Base-by-base conservation (phyloP, 2,329 filamentous ascomycete species). In the Talaromyces amestolkiae region DNA sequence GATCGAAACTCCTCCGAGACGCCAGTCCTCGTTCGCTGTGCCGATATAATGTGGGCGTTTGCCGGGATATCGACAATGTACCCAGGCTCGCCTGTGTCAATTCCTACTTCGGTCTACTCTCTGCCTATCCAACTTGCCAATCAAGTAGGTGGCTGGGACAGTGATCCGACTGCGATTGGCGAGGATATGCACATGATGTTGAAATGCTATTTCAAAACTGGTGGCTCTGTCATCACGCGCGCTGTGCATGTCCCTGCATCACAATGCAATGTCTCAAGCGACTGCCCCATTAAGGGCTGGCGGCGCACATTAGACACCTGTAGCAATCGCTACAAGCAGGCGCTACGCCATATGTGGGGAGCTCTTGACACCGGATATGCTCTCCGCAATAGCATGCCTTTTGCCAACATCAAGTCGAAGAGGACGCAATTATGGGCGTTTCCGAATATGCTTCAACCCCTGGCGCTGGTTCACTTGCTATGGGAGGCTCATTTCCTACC, bases 181-280 rank as follows among this genome's bases (percentile, higher is more conserved):
- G 89, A 92, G 76, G 89, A 91, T 72, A 77, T 91, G 71, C 89
- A 92, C 79, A 91, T 91, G 89, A 89, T 89, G 73, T 82, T 91
- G 68, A 91, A 91, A 80, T 91, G 88, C 75, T 91, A 91, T 79
- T 91, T 91, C 69, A 87, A 88, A 0, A 83, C 91, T 24, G 89
- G 89, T 68, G 89, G 89, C 3, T 87, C 91, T 72, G 73, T 91
- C 64, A 87, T 87, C 13, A 84, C 85, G 58, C 83, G 84, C 59
- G 86, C 88, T 4, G 83, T 91, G 35, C 79, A 88, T 69, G 88
- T 87, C 67, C 88, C 89, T 2, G 87, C 90, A 66, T 91, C 89
- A 76, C 89, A 91, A 74, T 90, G 84, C 77, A 91, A 91, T 71
- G 87, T 91, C 60, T 86, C 86, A 58, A 78, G 81, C 43, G 72